Percentiles rank a stretch among this genome's conserved stretches.
Conservation (phyloP, 225 moss, liverwort and hornwort species). For the Takakia lepidozioides region DNA sequence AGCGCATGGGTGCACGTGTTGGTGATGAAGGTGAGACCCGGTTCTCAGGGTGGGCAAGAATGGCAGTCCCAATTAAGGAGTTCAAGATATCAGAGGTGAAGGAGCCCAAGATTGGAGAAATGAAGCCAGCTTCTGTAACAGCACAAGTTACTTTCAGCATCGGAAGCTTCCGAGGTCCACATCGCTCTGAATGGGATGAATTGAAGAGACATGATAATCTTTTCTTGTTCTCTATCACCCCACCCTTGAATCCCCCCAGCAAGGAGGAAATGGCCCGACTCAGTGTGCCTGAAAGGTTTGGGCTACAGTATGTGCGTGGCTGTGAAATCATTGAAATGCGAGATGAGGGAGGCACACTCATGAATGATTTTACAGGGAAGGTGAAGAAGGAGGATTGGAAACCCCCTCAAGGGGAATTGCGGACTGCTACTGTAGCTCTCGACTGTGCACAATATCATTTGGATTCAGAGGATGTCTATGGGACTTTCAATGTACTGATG, state of each 20-base stretch:
- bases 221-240: conserved; percentile 67
- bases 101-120: conserved; percentile 81
- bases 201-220: conserved; percentile 97
- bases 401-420: conserved; percentile 84
- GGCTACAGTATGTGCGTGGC: conserved; percentile 83
- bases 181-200: conserved; percentile 92
- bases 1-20: conserved; percentile 77
- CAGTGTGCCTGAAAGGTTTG: conserved; percentile 76
- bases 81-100: conserved; percentile 86
- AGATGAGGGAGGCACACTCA: conserved; percentile 85
- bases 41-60: conserved; percentile 95
- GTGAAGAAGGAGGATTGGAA: conserved; percentile 97
- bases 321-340: conserved; percentile 95
- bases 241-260: conserved; percentile 45
- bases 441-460: conserved; percentile 97
- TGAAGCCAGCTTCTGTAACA: conserved; percentile 88
- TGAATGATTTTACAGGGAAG: conserved; percentile 97
- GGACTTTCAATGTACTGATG: conserved; percentile 87
- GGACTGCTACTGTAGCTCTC: conserved; percentile 75
- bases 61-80: conserved; percentile 73
- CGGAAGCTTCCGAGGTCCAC: conserved; percentile 65
- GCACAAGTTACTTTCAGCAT: conserved; percentile 80
- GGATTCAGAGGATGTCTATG: conserved; percentile 73
- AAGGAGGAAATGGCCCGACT: conserved; percentile 64
- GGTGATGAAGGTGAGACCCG: conserved; percentile 80